Conservation (phyloP, 805 yeast genomes). For the Phaffomyces antillensis region DNA sequence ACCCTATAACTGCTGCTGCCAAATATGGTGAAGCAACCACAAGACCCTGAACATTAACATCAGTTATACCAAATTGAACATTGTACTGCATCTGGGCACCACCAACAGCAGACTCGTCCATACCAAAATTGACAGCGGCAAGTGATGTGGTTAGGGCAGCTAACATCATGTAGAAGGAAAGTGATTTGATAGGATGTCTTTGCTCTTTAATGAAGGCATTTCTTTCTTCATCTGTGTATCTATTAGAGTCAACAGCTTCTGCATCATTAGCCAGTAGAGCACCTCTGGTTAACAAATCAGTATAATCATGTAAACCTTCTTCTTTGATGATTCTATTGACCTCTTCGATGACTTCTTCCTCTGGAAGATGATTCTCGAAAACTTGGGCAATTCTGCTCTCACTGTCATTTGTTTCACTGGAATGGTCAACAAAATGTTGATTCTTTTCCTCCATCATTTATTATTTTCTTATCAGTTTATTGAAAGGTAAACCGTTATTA, state of each 20-base stretch:
- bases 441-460: no score
- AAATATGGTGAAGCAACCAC: constrained; percentile 62
- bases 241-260: constrained; percentile 30
- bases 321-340: constrained; percentile 7
- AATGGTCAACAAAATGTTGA: background rate
- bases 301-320: constrained; percentile 14
- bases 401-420: background rate
- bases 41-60: constrained; percentile 44
- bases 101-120: constrained; percentile 66
- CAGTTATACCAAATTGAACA: constrained; percentile 34
- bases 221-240: constrained; percentile 27
- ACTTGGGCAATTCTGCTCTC: background rate
- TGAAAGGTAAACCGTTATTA: no score
- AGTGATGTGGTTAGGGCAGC: constrained; percentile 49
- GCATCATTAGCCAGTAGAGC: constrained; percentile 53
- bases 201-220: constrained; percentile 35
- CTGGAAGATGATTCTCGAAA: constrained; percentile 5
- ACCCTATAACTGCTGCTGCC: constrained; percentile 47
- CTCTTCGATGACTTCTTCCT: constrained; percentile 3
- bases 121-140: constrained; percentile 62
- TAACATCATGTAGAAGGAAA: constrained; percentile 44
- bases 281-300: constrained; percentile 40
- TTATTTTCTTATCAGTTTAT: no score
- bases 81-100: constrained; percentile 58
- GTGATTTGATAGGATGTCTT: constrained; percentile 39